Percentiles rank a stretch among this genome's conserved stretches.
Evolutionary conservation across 106 monocot genomes (phyloP).

Genomic region (Dioscorea dumetorum): DNA sequence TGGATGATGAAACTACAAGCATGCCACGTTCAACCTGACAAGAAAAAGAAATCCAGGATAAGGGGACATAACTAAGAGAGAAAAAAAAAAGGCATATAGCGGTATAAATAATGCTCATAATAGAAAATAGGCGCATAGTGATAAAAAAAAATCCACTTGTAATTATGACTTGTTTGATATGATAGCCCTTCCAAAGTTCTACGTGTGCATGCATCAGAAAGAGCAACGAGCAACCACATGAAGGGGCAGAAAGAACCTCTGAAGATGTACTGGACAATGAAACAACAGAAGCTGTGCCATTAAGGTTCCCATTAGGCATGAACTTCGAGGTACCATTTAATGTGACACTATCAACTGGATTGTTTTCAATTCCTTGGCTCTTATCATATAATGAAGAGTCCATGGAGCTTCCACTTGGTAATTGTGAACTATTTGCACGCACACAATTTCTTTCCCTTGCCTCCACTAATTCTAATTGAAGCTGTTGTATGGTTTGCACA

Average conservation of each 20-base stretch:
- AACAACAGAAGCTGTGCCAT: slow-evolving; percentile 18
- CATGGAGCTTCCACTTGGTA: slow-evolving; percentile 16
- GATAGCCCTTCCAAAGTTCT: too few relatives aligned
- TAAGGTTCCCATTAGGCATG: slow-evolving; percentile 33
- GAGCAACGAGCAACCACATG: too few relatives aligned
- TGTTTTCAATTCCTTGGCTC: slow-evolving; percentile 38
- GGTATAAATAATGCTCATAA: too few relatives aligned
- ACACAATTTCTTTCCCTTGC: slow-evolving; percentile 38
- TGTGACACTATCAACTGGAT: slow-evolving; percentile 29
- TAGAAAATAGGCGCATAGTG: too few relatives aligned
- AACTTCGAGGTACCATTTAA: slow-evolving; percentile 25
- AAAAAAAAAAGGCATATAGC: too few relatives aligned
- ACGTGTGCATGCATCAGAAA: too few relatives aligned
- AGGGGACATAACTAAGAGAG: too few relatives aligned
- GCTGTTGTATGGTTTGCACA: slow-evolving; percentile 87
- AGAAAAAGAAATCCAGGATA: too few relatives aligned
- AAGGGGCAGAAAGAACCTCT: slow-evolving; percentile 27
- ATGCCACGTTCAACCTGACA: slow-evolving; percentile 39
- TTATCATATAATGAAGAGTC: slow-evolving; percentile 27
- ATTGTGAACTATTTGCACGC: slow-evolving; percentile 36
- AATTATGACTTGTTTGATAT: too few relatives aligned
- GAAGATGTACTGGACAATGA: slow-evolving; percentile 24
- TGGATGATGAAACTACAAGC: slow-evolving; percentile 38
- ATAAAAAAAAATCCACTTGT: too few relatives aligned
- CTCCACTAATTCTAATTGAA: slow-evolving; percentile 73